phyloP scores from a whole-genome alignment of 768 basidiomycete species.

The Tricholomella constricta region DNA sequence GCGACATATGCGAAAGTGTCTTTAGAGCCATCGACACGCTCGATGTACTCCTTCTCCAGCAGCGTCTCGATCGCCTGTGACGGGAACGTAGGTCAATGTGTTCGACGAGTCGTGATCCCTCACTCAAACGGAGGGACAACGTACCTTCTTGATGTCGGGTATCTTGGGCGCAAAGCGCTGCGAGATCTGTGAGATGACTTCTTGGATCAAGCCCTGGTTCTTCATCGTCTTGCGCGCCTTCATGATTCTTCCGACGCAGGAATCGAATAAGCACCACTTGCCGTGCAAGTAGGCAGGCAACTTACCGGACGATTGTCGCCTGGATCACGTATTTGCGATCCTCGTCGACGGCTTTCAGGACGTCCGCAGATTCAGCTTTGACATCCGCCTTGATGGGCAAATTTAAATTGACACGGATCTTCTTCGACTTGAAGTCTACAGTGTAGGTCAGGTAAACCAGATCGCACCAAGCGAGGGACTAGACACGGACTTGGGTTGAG shows the following conservation, averaged over 20 bases:
- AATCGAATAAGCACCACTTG: neutral
- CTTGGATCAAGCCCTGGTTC: slow-evolving; percentile 87
- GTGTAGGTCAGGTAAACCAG: neutral
- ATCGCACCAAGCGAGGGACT: slow-evolving; percentile 4
- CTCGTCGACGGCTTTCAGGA: slow-evolving; percentile 95
- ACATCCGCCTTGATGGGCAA: slow-evolving; percentile 94
- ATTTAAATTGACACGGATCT: slow-evolving; percentile 90
- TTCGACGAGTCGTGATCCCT: too few species aligned
- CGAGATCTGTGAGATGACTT: slow-evolving; percentile 89
- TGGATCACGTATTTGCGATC: slow-evolving; percentile 98
- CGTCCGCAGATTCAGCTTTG: slow-evolving; percentile 88
- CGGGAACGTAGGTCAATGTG: slow-evolving; percentile 11
- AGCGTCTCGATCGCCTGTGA: slow-evolving; percentile 87
- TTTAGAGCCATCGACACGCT: slow-evolving; percentile 89
- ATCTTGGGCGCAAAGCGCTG: slow-evolving; percentile 92
- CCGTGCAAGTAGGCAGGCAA: neutral
- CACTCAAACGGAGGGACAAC: slow-evolving; percentile 8
- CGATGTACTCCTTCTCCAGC: slow-evolving; percentile 97
- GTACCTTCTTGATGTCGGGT: slow-evolving; percentile 96
- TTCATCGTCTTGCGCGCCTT: slow-evolving; percentile 96
- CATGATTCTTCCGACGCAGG: slow-evolving; percentile 67
- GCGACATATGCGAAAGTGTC: slow-evolving; percentile 87
- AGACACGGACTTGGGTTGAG: slow-evolving; percentile 67
- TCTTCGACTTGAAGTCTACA: slow-evolving; percentile 91
- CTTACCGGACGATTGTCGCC: slow-evolving; percentile 86